Conservation (phyloP, 2,329 filamentous ascomycete genomes). For the Fusarium setosum region DNA sequence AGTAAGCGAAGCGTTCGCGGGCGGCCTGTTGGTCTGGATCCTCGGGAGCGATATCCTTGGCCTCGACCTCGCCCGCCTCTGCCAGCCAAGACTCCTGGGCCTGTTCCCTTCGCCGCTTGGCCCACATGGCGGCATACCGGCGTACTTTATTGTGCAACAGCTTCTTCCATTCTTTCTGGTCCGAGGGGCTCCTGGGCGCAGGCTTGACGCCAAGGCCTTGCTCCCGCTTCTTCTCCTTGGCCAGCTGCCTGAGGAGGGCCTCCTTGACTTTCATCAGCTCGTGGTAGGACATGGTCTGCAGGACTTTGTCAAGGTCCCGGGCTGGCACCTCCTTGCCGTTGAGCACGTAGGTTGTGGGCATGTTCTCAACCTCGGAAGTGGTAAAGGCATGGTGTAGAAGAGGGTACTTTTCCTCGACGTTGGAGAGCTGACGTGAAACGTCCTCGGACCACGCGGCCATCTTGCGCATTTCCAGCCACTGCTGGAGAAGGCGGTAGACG, state of each 20-base stretch:
- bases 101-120: conserved; percentile 26
- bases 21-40: conserved; percentile 27
- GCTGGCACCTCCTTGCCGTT: conserved; percentile 40
- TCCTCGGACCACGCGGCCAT: conserved; percentile 61
- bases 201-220: conserved; percentile 18
- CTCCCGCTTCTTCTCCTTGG: conserved; percentile 33
- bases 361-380: conserved; percentile 45
- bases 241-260: conserved; percentile 29
- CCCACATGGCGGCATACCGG: conserved; percentile 35
- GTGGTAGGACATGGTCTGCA: conserved; percentile 44
- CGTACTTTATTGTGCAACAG: conserved; percentile 35
- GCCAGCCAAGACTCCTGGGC: neutral
- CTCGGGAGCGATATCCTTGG: neutral
- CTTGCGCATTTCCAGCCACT: conserved; percentile 62
- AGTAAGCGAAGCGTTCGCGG: conserved; percentile 34
- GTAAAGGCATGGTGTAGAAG: conserved; percentile 55
- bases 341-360: conserved; percentile 41
- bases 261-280: conserved; percentile 45
- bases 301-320: conserved; percentile 43
- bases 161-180: conserved; percentile 30
- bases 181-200: neutral
- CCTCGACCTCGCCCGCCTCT: conserved; percentile 10
- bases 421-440: conserved; percentile 52
- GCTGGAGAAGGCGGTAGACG: conserved; percentile 59
- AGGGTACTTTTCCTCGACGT: conserved; percentile 54